Conservation (phyloP, 306 rosid genomes). For the Inga oerstediana region DNA sequence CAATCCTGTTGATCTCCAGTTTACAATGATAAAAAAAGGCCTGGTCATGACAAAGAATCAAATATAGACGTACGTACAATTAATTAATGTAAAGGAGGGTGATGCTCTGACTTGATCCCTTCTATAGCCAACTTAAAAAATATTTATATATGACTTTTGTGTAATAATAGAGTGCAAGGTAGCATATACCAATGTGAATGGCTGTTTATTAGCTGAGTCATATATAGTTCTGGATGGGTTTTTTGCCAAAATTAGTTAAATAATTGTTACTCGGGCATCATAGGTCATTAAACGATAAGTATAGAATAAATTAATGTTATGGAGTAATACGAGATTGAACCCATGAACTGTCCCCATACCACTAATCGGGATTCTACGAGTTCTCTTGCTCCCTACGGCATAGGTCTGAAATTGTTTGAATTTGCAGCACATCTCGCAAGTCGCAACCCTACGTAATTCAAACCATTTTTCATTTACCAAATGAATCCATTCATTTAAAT, state of each 20-base stretch:
- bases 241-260: neutral
- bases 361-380: no score
- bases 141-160: neutral
- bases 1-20: neutral
- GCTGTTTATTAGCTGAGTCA: neutral
- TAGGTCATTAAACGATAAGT: neutral
- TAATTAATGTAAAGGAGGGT: neutral
- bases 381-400: no score
- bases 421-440: no score
- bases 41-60: neutral
- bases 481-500: no score
- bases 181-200: neutral
- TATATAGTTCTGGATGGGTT: neutral
- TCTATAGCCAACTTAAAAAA: neutral
- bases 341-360: no score
- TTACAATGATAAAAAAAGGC: neutral
- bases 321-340: no score
- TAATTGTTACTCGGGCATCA: neutral
- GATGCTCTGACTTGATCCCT: neutral
- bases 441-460: no score
- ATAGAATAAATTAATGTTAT: no score
- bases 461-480: no score
- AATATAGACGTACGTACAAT: neutral
- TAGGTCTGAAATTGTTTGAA: no score
- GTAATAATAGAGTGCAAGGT: neutral